Percentiles rank a stretch among this genome's conserved stretches.
Conservation (phyloP, 2,329 filamentous ascomycete species). For the Emydomyces testavorans region DNA sequence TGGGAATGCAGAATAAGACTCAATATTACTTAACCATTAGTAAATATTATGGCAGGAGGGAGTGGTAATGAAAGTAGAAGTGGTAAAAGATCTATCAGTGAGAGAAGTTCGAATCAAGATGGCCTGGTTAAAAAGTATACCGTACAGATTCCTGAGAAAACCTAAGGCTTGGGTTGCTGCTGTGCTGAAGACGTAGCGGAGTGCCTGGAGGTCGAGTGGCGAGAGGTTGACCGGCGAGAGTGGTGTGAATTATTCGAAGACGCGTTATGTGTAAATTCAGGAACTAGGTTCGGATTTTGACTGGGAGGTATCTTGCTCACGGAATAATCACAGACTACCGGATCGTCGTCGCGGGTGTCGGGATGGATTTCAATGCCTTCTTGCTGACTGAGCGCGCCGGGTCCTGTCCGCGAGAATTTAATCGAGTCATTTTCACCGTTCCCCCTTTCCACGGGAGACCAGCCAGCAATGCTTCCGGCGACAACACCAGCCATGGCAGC, state of each 20-base stretch:
- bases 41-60: constrained; percentile 6
- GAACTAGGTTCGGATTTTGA: constrained; percentile 37
- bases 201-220: constrained; percentile 20
- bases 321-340: constrained; percentile 30
- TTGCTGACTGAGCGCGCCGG: constrained; percentile 31
- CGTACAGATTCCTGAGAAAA: not conserved
- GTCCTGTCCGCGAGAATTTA: constrained; percentile 28
- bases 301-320: constrained; percentile 34
- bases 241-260: constrained; percentile 11
- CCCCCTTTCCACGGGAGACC: constrained; percentile 48
- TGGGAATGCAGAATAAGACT: not conserved
- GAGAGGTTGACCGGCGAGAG: constrained; percentile 28
- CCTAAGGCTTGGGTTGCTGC: not conserved
- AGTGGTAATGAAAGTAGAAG: not conserved
- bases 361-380: constrained; percentile 40
- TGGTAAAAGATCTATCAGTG: constrained; percentile 3
- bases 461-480: constrained; percentile 54
- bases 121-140: not conserved
- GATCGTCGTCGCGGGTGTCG: constrained; percentile 36
- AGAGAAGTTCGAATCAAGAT: not conserved
- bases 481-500: constrained; percentile 55
- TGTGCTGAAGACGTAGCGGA: constrained; percentile 5
- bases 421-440: constrained; percentile 29
- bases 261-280: constrained; percentile 35
- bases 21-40: constrained; percentile 4